phyloP scores from a whole-genome alignment of 2,329 filamentous ascomycete genomes.

The Aureobasidium pullulans region DNA sequence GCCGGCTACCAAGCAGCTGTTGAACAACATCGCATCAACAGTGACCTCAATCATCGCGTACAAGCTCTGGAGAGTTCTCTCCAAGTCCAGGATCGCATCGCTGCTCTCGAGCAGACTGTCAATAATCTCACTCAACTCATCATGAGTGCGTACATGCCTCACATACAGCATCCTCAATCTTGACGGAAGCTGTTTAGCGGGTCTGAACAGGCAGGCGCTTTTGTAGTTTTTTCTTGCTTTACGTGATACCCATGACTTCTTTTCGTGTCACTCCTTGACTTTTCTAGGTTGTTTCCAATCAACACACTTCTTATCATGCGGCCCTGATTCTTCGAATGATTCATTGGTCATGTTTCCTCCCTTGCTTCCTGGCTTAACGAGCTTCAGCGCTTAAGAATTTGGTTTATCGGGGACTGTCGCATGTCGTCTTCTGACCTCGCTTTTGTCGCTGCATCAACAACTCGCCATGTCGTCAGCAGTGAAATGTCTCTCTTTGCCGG shows the following conservation, averaged over 20 bases:
- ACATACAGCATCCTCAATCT: conserved; percentile 8
- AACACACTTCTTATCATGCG: no score
- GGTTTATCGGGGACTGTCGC: neutral
- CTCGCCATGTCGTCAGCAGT: neutral
- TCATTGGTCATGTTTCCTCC: no score
- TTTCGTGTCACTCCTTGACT: no score
- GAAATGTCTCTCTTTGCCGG: neutral
- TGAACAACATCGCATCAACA: conserved; percentile 12
- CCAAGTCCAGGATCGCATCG: conserved; percentile 8
- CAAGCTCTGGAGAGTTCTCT: conserved; percentile 1
- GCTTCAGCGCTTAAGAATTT: neutral
- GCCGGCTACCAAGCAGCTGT: conserved; percentile 12
- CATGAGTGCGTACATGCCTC: conserved; percentile 12
- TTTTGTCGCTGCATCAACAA: neutral
- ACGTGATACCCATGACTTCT: no score
- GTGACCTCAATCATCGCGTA: conserved; percentile 3
- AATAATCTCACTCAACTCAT: conserved; percentile 12
- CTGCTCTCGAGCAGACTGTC: conserved; percentile 5
- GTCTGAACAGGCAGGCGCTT: no score
- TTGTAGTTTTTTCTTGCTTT: no score
- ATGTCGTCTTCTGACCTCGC: neutral
- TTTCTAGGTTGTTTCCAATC: no score
- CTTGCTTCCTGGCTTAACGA: neutral
- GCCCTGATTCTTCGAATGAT: no score
- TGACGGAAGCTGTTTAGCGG: neutral